Conservation (phyloP, 23 red algal genomes). For the Gracilaria domingensis region DNA sequence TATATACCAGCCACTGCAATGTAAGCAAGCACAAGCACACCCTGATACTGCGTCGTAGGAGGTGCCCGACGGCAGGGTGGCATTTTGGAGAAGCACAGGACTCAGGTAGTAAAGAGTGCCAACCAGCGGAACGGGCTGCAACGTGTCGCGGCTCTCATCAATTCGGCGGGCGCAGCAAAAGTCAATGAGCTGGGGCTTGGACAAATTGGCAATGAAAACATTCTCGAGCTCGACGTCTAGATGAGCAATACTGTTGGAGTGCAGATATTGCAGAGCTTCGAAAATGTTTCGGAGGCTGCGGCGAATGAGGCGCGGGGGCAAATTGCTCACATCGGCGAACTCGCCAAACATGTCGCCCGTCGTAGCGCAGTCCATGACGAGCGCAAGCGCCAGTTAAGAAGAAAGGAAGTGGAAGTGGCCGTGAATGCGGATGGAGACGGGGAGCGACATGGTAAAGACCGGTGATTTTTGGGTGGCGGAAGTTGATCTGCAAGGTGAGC, state of each 20-base stretch:
- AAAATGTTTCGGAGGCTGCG: conserved; percentile 41
- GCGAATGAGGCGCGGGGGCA: conserved; percentile 46
- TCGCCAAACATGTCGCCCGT: conserved; percentile 71
- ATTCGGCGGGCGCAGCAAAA: conserved; percentile 64
- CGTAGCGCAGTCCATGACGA: conserved; percentile 57
- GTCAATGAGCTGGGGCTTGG: conserved; percentile 62
- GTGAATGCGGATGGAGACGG: background rate
- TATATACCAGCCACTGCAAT: conserved; percentile 58
- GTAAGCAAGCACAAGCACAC: conserved; percentile 70
- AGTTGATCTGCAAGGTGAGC: conserved; percentile 33
- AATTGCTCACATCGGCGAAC: conserved; percentile 18
- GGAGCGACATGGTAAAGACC: conserved; percentile 56
- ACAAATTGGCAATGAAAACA: conserved; percentile 44
- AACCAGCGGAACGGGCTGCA: conserved; percentile 9
- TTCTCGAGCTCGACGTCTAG: conserved; percentile 82
- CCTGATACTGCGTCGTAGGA: conserved; percentile 74
- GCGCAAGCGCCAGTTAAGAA: conserved; percentile 33
- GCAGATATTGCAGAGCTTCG: conserved; percentile 40
- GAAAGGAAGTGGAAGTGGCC: conserved; percentile 22
- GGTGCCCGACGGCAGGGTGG: conserved; percentile 15
- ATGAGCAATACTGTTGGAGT: conserved; percentile 40
- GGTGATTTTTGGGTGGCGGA: conserved; percentile 59
- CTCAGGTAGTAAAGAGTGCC: conserved; percentile 64
- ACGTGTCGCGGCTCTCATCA: background rate
- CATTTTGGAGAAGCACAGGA: conserved; percentile 41